A percentile compares a stretch with the other conserved stretches of the same genome.
Evolutionary conservation across 1,284 basidiomycete genomes (phyloP).

Genomic region (Irpex lacteus): DNA sequence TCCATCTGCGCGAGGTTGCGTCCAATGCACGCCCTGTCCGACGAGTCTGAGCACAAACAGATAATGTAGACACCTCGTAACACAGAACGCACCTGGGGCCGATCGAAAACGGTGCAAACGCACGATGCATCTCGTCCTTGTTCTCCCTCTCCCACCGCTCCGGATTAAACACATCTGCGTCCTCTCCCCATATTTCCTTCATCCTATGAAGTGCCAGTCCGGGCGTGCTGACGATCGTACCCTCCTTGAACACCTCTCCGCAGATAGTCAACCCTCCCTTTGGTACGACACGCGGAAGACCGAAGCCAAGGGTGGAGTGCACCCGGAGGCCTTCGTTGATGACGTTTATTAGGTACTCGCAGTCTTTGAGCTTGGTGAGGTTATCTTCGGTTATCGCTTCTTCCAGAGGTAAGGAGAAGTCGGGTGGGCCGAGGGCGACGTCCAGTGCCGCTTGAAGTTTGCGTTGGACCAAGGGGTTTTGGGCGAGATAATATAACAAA

Average conservation of each 20-base stretch:
- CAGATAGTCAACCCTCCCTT: conserved; percentile 41
- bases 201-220: conserved; percentile 4
- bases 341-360: conserved; percentile 7
- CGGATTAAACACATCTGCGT: conserved; percentile 10
- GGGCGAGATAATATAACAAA: conserved; percentile 2
- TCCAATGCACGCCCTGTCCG: conserved; percentile 45
- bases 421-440: conserved; percentile 6
- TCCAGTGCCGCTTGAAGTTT: conserved; percentile 11
- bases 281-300: conserved; percentile 64
- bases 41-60: conserved; percentile 19
- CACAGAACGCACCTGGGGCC: conserved; percentile 48
- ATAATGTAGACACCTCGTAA: background rate
- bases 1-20: conserved; percentile 71
- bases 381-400: background rate
- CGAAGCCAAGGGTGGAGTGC: conserved; percentile 5
- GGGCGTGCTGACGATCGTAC: conserved; percentile 8
- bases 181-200: conserved; percentile 10
- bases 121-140: background rate
- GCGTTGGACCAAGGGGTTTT: conserved; percentile 2
- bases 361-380: conserved; percentile 6
- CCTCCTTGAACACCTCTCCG: background rate
- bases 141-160: conserved; percentile 9
- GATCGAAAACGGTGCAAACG: conserved; percentile 44
- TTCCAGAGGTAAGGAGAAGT: background rate
- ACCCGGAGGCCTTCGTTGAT: conserved; percentile 11